A percentile compares a stretch with the other conserved stretches of the same genome.
Evolutionary conservation across 1,139 yeast species (phyloP).

Genomic region (Oligophagozyma castellii): DNA sequence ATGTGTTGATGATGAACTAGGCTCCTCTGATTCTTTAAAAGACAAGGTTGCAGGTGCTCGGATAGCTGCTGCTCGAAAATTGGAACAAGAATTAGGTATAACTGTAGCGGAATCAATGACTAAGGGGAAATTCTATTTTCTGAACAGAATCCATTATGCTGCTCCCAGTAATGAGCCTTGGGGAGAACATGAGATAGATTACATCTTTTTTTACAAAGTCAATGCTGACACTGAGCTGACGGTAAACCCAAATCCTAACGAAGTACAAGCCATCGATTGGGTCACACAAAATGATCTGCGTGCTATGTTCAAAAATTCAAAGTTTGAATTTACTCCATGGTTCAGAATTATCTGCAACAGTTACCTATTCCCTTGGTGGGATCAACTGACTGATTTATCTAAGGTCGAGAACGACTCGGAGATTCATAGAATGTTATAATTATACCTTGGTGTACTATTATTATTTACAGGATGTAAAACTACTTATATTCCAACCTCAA

Average conservation of each 20-base stretch:
- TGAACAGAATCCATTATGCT: constrained; percentile 90
- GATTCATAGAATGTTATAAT: constrained; percentile 23
- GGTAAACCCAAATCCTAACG: constrained; percentile 50
- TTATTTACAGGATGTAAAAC: too few relatives aligned
- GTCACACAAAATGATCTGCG: constrained; percentile 57
- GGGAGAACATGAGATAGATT: constrained; percentile 98
- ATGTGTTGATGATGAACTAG: constrained; percentile 70
- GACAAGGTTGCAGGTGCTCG: constrained; percentile 67
- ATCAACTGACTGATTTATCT: constrained; percentile 38
- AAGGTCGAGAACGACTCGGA: constrained; percentile 20
- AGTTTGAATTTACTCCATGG: constrained; percentile 86
- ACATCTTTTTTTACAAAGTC: constrained; percentile 66
- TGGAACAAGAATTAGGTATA: constrained; percentile 88
- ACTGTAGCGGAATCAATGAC: constrained; percentile 37
- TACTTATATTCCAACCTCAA: too few relatives aligned
- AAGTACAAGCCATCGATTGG: constrained; percentile 69
- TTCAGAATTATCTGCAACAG: constrained; percentile 89
- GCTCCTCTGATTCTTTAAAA: constrained; percentile 34
- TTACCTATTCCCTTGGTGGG: constrained; percentile 92
- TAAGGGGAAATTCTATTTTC: constrained; percentile 45
- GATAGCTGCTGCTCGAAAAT: constrained; percentile 81
- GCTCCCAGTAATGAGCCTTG: constrained; percentile 74
- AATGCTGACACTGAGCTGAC: constrained; percentile 35
- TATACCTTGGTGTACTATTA: too few relatives aligned
- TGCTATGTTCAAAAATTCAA: constrained; percentile 56